These are phyloP conservation scores for Clavulina sp. DNA, from an alignment of 768 basidiomycete genomes.

Conservation along the genomic window DNA sequence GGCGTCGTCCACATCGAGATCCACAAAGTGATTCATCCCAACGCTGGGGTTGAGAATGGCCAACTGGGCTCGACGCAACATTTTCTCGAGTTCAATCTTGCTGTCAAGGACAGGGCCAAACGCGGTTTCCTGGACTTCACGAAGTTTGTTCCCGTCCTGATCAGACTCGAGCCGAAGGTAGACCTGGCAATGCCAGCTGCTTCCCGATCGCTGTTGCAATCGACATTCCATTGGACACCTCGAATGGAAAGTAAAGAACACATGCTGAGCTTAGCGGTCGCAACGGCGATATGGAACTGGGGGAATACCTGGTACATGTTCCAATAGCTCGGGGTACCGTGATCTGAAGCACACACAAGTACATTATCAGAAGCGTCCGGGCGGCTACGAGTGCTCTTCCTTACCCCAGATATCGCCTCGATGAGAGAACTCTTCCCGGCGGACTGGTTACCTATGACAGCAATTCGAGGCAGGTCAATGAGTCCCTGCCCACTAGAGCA, in stretches of 20 bases:
- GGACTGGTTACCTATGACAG: slow-evolving; percentile 36
- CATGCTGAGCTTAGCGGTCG: not conserved
- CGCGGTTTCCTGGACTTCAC: slow-evolving; percentile 14
- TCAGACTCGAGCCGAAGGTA: slow-evolving; percentile 27
- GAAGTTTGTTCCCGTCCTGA: slow-evolving; percentile 16
- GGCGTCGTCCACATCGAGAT: slow-evolving; percentile 1
- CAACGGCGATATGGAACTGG: not conserved
- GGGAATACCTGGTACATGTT: slow-evolving; percentile 23
- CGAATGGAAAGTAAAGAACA: not conserved
- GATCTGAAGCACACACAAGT: slow-evolving; percentile 19
- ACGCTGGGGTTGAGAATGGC: slow-evolving; percentile 27
- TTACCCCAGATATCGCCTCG: slow-evolving; percentile 32
- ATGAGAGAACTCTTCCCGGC: slow-evolving; percentile 28
- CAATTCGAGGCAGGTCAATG: slow-evolving; percentile 32
- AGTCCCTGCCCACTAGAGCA: slow-evolving; percentile 24
- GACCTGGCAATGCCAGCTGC: slow-evolving; percentile 22
- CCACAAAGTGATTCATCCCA: slow-evolving; percentile 8
- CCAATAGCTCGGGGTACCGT: slow-evolving; percentile 32
- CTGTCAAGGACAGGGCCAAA: slow-evolving; percentile 27
- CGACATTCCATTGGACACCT: slow-evolving; percentile 24
- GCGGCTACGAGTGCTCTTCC: slow-evolving; percentile 6
- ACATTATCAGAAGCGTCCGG: not conserved
- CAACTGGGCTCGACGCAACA: slow-evolving; percentile 41
- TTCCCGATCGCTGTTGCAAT: slow-evolving; percentile 13
- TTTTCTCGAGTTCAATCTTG: slow-evolving; percentile 30